Evolutionary conservation across 2,329 filamentous ascomycete genomes (phyloP).

Genomic region (Xylaria sp.): DNA sequence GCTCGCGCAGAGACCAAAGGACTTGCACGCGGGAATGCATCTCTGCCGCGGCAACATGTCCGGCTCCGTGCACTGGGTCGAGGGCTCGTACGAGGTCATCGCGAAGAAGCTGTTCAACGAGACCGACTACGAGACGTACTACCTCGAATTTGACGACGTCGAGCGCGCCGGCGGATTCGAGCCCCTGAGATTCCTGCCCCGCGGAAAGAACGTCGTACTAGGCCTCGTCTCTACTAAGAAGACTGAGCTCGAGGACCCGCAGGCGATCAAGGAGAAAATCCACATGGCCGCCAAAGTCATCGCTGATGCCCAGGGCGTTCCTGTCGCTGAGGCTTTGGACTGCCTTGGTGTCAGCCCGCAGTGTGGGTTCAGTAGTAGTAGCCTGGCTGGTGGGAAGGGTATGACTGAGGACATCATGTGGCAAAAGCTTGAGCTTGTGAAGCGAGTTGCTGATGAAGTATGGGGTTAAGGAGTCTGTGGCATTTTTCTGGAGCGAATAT

Average conservation of each 20-base stretch:
- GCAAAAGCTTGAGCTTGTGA: slow-evolving; percentile 45
- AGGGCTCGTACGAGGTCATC: slow-evolving; percentile 62
- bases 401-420: slow-evolving; percentile 47
- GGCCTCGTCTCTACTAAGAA: slow-evolving; percentile 63
- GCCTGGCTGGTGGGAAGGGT: slow-evolving; percentile 43
- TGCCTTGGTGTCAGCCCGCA: slow-evolving; percentile 68
- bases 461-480: slow-evolving; percentile 35
- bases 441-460: slow-evolving; percentile 40
- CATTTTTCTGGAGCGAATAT: too few species aligned
- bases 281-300: slow-evolving; percentile 64
- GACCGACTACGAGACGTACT: slow-evolving; percentile 61
- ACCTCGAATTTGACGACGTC: slow-evolving; percentile 62
- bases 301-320: slow-evolving; percentile 64
- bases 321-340: slow-evolving; percentile 62
- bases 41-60: slow-evolving; percentile 64
- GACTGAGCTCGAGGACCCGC: slow-evolving; percentile 57
- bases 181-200: slow-evolving; percentile 59
- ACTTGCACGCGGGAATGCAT: slow-evolving; percentile 72
- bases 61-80: slow-evolving; percentile 60
- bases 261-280: slow-evolving; percentile 56
- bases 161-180: slow-evolving; percentile 61
- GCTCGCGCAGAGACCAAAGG: slow-evolving; percentile 61
- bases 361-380: slow-evolving; percentile 56
- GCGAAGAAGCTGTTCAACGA: slow-evolving; percentile 61
- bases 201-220: slow-evolving; percentile 61